Evolutionary conservation across 305 asterid genomes (phyloP).

Genomic region (Ajuga reptans): DNA sequence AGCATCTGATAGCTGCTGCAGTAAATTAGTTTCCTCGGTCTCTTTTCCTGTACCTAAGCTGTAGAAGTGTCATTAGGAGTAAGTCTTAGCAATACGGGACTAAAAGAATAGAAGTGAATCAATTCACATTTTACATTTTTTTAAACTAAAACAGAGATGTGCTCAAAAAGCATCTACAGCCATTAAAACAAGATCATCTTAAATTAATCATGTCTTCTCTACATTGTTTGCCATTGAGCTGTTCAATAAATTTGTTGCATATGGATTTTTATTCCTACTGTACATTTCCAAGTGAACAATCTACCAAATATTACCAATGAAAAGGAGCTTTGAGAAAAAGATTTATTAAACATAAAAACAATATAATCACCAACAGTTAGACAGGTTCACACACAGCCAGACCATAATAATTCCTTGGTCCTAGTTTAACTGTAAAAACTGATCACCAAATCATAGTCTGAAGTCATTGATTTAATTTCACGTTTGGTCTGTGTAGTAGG

Average conservation of each 20-base stretch:
- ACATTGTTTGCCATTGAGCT: not conserved
- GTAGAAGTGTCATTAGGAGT: slow-evolving; percentile 26
- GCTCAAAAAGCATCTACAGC: slow-evolving; percentile 8
- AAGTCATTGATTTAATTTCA: not conserved
- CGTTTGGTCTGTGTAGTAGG: not conserved
- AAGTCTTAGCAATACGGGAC: slow-evolving; percentile 6
- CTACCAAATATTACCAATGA: not conserved
- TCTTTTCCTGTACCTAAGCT: slow-evolving; percentile 98
- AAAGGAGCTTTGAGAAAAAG: not conserved
- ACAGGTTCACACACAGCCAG: not conserved
- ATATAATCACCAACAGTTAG: slow-evolving; percentile 1
- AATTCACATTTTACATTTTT: slow-evolving; percentile 4
- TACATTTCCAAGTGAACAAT: slow-evolving; percentile 9
- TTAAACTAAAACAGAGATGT: not conserved
- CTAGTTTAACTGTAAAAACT: not conserved
- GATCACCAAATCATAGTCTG: not conserved
- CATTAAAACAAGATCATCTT: slow-evolving; percentile 5
- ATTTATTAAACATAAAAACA: not conserved
- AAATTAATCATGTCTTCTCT: not conserved
- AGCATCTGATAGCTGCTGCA: slow-evolving; percentile 90
- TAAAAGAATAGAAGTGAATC: slow-evolving; percentile 2
- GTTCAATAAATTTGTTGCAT: not conserved
- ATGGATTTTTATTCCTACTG: not conserved
- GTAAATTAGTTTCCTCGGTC: slow-evolving; percentile 69
- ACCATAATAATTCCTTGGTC: not conserved